phyloP scores from a whole-genome alignment of 257 asterid genomes.

The Fraxinus anomala region DNA sequence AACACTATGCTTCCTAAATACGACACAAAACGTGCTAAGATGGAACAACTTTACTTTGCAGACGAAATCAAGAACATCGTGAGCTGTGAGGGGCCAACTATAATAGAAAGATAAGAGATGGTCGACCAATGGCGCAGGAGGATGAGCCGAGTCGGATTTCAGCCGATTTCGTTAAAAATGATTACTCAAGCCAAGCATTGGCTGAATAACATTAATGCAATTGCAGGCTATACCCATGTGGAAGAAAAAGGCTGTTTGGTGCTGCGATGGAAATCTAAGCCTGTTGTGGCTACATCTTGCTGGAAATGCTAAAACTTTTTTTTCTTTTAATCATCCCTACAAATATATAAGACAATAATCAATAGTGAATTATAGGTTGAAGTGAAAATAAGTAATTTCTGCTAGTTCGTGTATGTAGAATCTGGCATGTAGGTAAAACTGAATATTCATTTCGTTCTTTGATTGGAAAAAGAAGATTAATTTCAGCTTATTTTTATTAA shows the following conservation, averaged over 20 bases:
- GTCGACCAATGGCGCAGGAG: constrained; percentile 85
- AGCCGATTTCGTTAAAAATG: constrained; percentile 59
- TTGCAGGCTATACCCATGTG: constrained; percentile 66
- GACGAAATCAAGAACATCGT: constrained; percentile 89
- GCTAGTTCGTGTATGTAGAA: background rate
- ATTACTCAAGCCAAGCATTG: constrained; percentile 69
- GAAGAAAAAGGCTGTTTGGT: constrained; percentile 85
- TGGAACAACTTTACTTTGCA: constrained; percentile 79
- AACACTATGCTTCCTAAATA: constrained; percentile 59
- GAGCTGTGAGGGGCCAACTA: constrained; percentile 84
- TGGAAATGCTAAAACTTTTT: constrained; percentile 66
- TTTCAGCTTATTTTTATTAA: too few relatives aligned
- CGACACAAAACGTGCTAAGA: constrained; percentile 69
- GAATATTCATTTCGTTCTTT: background rate
- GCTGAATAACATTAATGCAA: constrained; percentile 46
- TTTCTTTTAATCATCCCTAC: background rate
- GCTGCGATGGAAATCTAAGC: constrained; percentile 87
- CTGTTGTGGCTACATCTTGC: constrained; percentile 78
- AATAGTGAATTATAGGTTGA: background rate
- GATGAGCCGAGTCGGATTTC: constrained; percentile 88
- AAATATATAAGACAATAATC: background rate
- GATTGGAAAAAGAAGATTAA: too few relatives aligned
- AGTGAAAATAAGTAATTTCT: background rate
- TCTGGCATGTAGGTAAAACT: background rate
- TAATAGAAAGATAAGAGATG: constrained; percentile 80